Evolutionary conservation across 345 rosid species (phyloP).

Genomic region (Camelina neglecta): DNA sequence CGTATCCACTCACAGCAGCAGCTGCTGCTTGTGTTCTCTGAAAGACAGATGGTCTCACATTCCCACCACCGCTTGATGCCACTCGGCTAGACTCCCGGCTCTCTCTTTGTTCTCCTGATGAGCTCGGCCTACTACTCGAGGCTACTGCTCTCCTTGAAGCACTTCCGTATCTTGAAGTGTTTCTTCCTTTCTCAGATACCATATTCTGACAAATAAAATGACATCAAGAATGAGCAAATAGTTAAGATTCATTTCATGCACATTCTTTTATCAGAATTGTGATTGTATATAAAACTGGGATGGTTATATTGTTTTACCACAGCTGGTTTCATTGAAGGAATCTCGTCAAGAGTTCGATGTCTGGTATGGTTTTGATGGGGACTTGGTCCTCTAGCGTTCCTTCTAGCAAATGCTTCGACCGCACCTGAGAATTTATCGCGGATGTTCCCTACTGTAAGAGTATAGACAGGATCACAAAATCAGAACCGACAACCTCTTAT

Average conservation of each 20-base stretch:
- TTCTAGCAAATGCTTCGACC: slow-evolving; percentile 72
- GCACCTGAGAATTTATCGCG: slow-evolving; percentile 80
- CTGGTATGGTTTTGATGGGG: slow-evolving; percentile 58
- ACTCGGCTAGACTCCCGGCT: slow-evolving; percentile 59
- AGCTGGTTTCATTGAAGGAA: slow-evolving; percentile 59
- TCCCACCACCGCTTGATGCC: slow-evolving; percentile 59
- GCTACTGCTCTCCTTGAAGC: slow-evolving; percentile 71
- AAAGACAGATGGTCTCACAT: slow-evolving; percentile 61
- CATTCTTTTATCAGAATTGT: background rate
- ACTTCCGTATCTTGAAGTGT: slow-evolving; percentile 73
- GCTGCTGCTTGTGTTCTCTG: slow-evolving; percentile 58
- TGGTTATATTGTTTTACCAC: slow-evolving; percentile 42
- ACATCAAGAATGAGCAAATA: background rate
- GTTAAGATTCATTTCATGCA: background rate
- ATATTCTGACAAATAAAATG: slow-evolving; percentile 48
- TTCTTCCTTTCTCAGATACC: slow-evolving; percentile 57
- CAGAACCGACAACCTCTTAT: background rate
- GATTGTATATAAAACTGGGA: background rate
- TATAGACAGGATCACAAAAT: background rate
- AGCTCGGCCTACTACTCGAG: slow-evolving; percentile 68
- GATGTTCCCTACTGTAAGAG: slow-evolving; percentile 58
- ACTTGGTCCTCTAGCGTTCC: slow-evolving; percentile 56
- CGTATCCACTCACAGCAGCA: slow-evolving; percentile 48
- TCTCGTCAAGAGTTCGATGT: slow-evolving; percentile 58
- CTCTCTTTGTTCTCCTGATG: slow-evolving; percentile 74